A percentile compares a stretch with the other conserved stretches of the same genome.
These are phyloP conservation scores for Gilbertella persicaria DNA, from an alignment of 371 early-diverging fungal species.

Conservation along the genomic window DNA sequence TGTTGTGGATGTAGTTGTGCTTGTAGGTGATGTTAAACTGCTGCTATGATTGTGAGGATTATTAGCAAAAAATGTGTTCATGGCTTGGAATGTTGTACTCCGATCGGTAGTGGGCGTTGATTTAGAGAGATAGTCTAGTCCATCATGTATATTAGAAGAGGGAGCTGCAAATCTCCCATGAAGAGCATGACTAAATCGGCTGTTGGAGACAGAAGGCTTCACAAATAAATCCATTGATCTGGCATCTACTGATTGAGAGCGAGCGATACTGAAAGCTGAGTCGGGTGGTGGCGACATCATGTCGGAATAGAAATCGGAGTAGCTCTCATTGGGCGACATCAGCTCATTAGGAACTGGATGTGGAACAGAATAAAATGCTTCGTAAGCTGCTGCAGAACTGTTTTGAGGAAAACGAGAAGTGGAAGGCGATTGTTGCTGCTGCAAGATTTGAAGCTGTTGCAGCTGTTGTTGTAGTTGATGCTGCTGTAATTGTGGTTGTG, in stretches of 20 bases:
- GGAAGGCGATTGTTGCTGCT: conserved; percentile 6
- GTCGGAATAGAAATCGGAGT: conserved; percentile 25
- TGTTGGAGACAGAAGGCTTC: conserved; percentile 11
- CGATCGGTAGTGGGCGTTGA: conserved; percentile 27
- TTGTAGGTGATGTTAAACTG: conserved; percentile 4
- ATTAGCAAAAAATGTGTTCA: conserved; percentile 16
- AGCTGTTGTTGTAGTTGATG: conserved; percentile 13
- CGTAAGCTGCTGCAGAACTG: conserved; percentile 46
- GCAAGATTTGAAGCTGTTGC: conserved; percentile 11
- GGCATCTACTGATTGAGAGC: conserved; percentile 28
- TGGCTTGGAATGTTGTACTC: conserved; percentile 8
- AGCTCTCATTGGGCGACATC: conserved; percentile 35
- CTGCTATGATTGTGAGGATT: neutral
- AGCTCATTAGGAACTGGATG: conserved; percentile 43
- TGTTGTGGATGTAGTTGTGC: neutral
- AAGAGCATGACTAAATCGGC: conserved; percentile 7
- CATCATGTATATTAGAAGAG: conserved; percentile 16
- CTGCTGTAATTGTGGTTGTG: conserved; percentile 17
- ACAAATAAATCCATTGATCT: conserved; percentile 24
- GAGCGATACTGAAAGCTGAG: conserved; percentile 17
- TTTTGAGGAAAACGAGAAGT: conserved; percentile 19
- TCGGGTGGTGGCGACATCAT: conserved; percentile 15
- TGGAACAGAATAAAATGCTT: conserved; percentile 57
- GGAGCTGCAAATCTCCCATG: conserved; percentile 11
- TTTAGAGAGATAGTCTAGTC: conserved; percentile 30